phyloP scores from a whole-genome alignment of 2,329 filamentous ascomycete genomes.

The Dactylellina parvicollis region DNA sequence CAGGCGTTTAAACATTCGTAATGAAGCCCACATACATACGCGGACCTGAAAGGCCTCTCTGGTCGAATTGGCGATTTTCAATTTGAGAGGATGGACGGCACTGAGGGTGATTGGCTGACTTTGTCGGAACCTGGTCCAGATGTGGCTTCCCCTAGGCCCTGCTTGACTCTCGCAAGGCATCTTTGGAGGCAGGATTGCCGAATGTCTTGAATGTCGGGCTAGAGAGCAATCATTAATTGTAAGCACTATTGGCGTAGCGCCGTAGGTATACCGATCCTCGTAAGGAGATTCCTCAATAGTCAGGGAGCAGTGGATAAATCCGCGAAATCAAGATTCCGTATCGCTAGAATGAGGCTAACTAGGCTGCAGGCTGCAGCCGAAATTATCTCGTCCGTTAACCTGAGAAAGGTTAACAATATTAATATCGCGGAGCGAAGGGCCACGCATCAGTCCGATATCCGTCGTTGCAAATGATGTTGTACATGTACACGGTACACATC shows the following conservation, averaged over 20 bases:
- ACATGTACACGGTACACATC: background rate
- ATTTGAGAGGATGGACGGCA: constrained; percentile 6
- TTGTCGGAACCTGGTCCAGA: constrained; percentile 25
- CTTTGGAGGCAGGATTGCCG: constrained; percentile 10
- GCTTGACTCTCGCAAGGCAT: background rate
- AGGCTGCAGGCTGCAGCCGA: constrained; percentile 32
- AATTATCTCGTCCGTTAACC: constrained; percentile 34
- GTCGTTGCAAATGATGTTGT: no score
- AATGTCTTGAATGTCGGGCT: constrained; percentile 23
- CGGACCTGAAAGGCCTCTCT: background rate
- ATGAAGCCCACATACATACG: background rate
- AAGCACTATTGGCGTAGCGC: constrained; percentile 12
- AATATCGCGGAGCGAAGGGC: no score
- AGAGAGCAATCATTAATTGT: constrained; percentile 6
- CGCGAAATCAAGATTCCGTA: constrained; percentile 38
- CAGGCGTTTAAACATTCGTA: background rate
- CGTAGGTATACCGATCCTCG: background rate
- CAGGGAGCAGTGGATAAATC: constrained; percentile 35
- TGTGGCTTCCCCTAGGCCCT: constrained; percentile 9
- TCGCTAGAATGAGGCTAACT: background rate
- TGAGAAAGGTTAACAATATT: background rate
- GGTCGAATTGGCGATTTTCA: background rate
- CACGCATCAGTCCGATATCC: no score
- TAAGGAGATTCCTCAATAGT: constrained; percentile 32
- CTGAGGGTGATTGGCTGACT: constrained; percentile 7